These are phyloP conservation scores for Arbutus unedo DNA, from an alignment of 148 eudicot genomes.

Conservation along the genomic window DNA sequence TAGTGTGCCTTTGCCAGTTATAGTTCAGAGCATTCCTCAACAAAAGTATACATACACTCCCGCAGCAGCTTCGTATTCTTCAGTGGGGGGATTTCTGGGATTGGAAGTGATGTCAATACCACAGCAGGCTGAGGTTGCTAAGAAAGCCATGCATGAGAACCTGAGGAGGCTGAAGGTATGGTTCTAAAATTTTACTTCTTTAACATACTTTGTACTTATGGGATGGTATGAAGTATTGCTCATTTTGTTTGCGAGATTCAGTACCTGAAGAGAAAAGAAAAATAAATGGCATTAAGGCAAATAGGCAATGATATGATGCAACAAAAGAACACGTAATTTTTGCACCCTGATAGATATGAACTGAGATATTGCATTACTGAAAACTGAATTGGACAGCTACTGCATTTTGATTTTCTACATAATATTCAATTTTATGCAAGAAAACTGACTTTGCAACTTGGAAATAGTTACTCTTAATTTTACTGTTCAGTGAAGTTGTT, in stretches of 20 bases:
- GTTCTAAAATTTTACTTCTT: not conserved
- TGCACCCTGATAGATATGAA: not conserved
- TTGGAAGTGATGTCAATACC: slow-evolving; percentile 55
- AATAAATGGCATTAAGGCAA: not conserved
- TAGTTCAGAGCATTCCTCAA: slow-evolving; percentile 42
- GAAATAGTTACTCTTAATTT: not conserved
- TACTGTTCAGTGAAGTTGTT: not conserved
- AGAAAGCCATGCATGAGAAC: slow-evolving; percentile 71
- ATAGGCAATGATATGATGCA: not conserved
- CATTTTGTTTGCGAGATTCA: not conserved
- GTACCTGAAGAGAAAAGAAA: not conserved
- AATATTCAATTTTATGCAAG: not conserved
- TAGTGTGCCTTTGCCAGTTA: slow-evolving; percentile 24
- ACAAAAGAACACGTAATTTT: not conserved
- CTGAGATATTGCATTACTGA: not conserved
- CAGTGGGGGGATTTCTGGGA: slow-evolving; percentile 43
- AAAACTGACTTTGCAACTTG: not conserved
- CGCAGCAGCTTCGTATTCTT: slow-evolving; percentile 29
- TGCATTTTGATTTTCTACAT: not conserved
- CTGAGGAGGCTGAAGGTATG: slow-evolving; percentile 71
- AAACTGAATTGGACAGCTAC: not conserved
- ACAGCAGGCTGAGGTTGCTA: slow-evolving; percentile 80
- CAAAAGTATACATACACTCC: slow-evolving; percentile 29
- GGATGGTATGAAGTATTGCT: not conserved
- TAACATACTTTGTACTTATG: not conserved